Percentiles rank a stretch among this genome's conserved stretches.
phyloP scores from a whole-genome alignment of 306 rosid genomes.

The Canavalia gladiata region DNA sequence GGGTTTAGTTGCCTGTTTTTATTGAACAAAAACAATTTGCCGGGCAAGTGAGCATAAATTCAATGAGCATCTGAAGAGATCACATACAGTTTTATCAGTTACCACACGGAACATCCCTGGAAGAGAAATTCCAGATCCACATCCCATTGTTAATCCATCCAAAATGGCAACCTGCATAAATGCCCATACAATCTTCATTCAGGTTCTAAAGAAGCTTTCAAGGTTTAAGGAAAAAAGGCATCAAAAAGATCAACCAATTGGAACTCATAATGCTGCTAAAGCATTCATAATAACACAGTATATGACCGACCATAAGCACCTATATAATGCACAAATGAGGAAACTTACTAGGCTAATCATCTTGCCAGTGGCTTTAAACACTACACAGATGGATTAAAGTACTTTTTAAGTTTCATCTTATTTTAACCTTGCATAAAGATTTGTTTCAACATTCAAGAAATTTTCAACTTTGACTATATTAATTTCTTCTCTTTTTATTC shows the following conservation, averaged over 20 bases:
- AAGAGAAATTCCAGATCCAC: slow-evolving; percentile 92
- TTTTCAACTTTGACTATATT: background rate
- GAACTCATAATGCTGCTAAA: background rate
- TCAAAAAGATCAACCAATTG: slow-evolving; percentile 7
- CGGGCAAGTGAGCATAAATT: background rate
- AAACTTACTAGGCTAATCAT: slow-evolving; percentile 11
- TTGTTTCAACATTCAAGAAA: background rate
- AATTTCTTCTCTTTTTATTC: background rate
- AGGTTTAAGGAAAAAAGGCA: background rate
- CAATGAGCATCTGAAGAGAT: slow-evolving; percentile 37
- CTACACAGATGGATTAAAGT: background rate
- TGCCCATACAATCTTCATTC: slow-evolving; percentile 45
- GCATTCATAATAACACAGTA: slow-evolving; percentile 1
- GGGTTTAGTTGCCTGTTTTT: slow-evolving; percentile 13
- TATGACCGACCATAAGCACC: background rate
- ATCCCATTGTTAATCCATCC: slow-evolving; percentile 93
- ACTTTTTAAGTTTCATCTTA: slow-evolving; percentile 32
- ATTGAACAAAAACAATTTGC: background rate
- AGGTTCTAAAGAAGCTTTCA: slow-evolving; percentile 4
- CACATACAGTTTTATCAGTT: slow-evolving; percentile 89
- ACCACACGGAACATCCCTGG: slow-evolving; percentile 90
- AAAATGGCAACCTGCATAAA: slow-evolving; percentile 78
- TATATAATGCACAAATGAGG: background rate
- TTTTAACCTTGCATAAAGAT: background rate
- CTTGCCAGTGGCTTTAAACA: slow-evolving; percentile 25